Evolutionary conservation across 495 filamentous ascomycete genomes (phyloP), one percentile per base, ranked within the genome.

Genomic region (Amphirosellinia nigrospora): DNA sequence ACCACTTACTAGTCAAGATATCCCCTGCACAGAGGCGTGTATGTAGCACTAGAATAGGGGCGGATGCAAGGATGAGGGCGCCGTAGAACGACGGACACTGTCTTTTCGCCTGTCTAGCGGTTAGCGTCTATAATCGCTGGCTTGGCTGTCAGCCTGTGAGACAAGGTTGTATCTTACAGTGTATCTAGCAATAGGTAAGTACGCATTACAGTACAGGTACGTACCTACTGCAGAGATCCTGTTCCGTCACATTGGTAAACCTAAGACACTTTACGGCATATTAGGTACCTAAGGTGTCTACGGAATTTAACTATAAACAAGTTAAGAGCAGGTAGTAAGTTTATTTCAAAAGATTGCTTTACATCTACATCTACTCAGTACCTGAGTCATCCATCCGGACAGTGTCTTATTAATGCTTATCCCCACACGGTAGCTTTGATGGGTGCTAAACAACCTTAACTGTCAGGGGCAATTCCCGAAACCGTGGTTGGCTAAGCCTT

Each of bases 21-120:
- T n/a, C 61, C 61, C 61, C 61, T 64, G 61, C 41, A 50, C 6
- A 34, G 32, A 64, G 36, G 64, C 26, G 52, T 59, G 64, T 67
- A 26, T 28, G 26, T n/a, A 58, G 26, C 19, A 52, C 19, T 7
- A 26, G 32, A 59, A 67, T 58, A 67, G 64, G 64, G 53, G 64
- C 50, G 36, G 19, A 2, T 59, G 50, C 64, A 58, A 43, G 61
- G 61, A 64, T 64, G 2, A 21, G 13, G 8, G 41, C 11, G 16
- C 15, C 3, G 16, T 8, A 19, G 30, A 56, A 30, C 6, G 39
- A 23, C 61, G 61, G 61, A 36, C 61, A 64, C 61, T 64, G 61
- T 64, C 28, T 50, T 26, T 32, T 64, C 61, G 39, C 7, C 43
- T 8, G 61, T 15, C 4, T 21, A 30, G 7, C n/a, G 48, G 39